Percentiles rank a stretch among this genome's conserved stretches.
Conservation (phyloP, 1,139 yeast genomes). For the Magnusiomyces starmeri region DNA sequence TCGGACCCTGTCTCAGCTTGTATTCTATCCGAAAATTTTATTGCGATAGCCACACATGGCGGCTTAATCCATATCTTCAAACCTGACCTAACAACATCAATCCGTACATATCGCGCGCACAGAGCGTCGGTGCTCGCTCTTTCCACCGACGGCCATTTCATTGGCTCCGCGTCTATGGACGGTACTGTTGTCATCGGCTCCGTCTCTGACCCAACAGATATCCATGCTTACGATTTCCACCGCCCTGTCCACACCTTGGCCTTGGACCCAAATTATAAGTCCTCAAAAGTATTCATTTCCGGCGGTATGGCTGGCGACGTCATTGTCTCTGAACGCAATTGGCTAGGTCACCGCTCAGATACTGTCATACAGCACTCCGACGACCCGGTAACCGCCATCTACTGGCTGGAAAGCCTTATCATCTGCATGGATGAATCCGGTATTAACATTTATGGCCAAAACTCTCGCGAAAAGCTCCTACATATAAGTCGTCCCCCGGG, state of each 20-base stretch:
- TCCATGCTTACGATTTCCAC: constrained; percentile 71
- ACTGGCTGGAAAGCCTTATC: constrained; percentile 49
- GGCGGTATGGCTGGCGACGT: constrained; percentile 93
- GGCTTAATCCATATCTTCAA: constrained; percentile 68
- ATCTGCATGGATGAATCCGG: constrained; percentile 87
- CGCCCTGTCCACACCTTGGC: constrained; percentile 87
- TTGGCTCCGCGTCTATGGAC: constrained; percentile 88
- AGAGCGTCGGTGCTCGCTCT: constrained; percentile 69
- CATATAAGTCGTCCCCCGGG: constrained; percentile 52
- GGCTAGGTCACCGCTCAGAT: constrained; percentile 82
- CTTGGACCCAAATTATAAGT: constrained; percentile 59
- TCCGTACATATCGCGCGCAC: constrained; percentile 76
- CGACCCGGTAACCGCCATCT: constrained; percentile 69
- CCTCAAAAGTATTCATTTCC: constrained; percentile 59
- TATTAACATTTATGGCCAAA: constrained; percentile 38
- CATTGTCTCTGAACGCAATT: constrained; percentile 63
- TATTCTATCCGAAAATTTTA: constrained; percentile 48
- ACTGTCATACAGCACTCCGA: constrained; percentile 50
- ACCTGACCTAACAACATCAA: constrained; percentile 44
- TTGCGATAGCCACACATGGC: constrained; percentile 83
- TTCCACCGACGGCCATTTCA: constrained; percentile 61
- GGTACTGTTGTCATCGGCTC: constrained; percentile 86
- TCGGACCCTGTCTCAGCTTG: constrained; percentile 75
- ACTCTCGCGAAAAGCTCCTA: constrained; percentile 32
- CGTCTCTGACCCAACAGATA: constrained; percentile 52